These are phyloP conservation scores for Lithospermum erythrorhizon DNA, from an alignment of 257 asterid genomes.

Conservation along the genomic window DNA sequence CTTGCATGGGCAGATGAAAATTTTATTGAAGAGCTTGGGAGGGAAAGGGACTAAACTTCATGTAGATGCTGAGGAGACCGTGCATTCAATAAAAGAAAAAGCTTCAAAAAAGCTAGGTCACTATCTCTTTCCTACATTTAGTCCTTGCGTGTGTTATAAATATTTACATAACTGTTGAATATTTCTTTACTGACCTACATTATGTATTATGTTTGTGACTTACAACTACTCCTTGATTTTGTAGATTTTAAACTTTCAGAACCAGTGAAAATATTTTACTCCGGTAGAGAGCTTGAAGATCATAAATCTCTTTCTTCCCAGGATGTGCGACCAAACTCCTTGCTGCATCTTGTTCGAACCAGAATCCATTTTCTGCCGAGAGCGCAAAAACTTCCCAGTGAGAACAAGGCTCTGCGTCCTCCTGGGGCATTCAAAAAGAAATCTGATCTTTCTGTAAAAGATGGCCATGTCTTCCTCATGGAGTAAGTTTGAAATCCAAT, in stretches of 20 bases:
- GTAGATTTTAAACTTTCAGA: constrained; percentile 85
- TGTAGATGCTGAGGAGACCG: constrained; percentile 78
- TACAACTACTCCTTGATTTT: constrained; percentile 11
- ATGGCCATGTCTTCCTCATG: constrained; percentile 93
- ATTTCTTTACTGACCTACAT: neutral
- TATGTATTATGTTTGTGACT: neutral
- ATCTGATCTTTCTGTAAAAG: constrained; percentile 95
- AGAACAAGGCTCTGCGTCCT: constrained; percentile 91
- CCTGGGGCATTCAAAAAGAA: constrained; percentile 99
- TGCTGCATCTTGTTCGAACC: constrained; percentile 93
- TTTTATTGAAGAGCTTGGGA: constrained; percentile 94
- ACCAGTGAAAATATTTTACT: constrained; percentile 74
- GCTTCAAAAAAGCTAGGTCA: constrained; percentile 92
- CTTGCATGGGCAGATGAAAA: constrained; percentile 75
- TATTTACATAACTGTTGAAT: neutral
- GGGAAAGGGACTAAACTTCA: constrained; percentile 96
- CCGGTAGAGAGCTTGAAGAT: constrained; percentile 91
- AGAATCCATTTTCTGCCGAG: constrained; percentile 71
- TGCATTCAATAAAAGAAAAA: constrained; percentile 77
- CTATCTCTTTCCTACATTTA: constrained; percentile 8
- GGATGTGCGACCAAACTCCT: constrained; percentile 70
- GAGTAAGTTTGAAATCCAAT: constrained; percentile 56
- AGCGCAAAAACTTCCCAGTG: constrained; percentile 97
- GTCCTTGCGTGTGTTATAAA: constrained; percentile 5
- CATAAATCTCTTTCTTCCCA: constrained; percentile 67